Evolutionary conservation across 2,329 filamentous ascomycete species (phyloP), one percentile per base, ranked within the genome.

Genomic region (Trichoderma breve): DNA sequence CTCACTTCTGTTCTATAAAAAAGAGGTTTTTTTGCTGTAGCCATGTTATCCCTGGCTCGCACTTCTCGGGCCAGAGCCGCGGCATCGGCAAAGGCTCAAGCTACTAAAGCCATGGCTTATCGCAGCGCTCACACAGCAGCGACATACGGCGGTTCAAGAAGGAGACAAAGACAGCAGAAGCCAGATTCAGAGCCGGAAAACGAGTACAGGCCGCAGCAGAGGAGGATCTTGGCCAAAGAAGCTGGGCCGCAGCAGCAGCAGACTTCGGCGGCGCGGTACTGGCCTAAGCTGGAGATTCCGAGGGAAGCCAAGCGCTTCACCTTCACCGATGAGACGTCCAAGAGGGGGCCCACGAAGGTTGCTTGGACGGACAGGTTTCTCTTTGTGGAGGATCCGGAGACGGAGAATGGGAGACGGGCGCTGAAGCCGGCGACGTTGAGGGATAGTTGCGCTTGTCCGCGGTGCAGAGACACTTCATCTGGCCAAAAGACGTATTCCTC

Each of bases 401-500:
- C 72, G 3, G 74, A 71, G 8, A 36, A 73, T 4, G 74, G 76
- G 6, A 73, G 76, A 7, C 76, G 77, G 71, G 70, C 75, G 8
- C 74, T 81, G 8, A 75, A 77, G 36, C 74, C 78, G 0, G 70
- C 76, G 7, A 73, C 78, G 71, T 79, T 90, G 18, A 87, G 89
- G 30, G 89, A 91, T 75, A 80, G 82, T 24, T 91, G 89, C 75
- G 78, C 80, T 43, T 91, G 89, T 75, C 71, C 78, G 0, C 75
- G 76, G 12, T 91, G 89, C 77, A 83, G 87, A 67, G 86, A 90
- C 73, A 81, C 82, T 1, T 83, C 86, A n/a, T 90, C 89, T 1
- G 88, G 88, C 58, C 88, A 91, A 73, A 88, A 89, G 78, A 86
- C 81, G 72, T 86, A 85, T 75, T 80, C 82, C 1, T 84, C 83